Evolutionary conservation across 192 early-diverging fungal species (phyloP), one percentile per base, ranked within the genome.

Genomic region (Dissophora ornata): DNA sequence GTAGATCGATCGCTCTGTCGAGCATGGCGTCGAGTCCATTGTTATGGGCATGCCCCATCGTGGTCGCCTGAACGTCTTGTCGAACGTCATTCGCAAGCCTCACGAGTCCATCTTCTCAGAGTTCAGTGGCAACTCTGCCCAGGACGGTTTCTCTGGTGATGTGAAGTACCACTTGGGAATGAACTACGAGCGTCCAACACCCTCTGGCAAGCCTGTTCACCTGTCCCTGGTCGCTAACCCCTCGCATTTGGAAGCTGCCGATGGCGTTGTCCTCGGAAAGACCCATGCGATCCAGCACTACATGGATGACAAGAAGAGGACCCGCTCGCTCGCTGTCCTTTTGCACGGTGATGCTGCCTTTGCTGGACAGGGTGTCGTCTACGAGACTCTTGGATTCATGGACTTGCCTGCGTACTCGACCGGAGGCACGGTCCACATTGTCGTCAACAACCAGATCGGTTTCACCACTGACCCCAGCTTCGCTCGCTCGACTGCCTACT

Each of bases 1-100:
- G 12, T 32, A 93, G 92, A 96, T 99, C 63, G 97, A 99, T 82
- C 87, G 91, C 51, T 96, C 94, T 21, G 96, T 97, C 55, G 96
- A 98, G 63, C 88, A 93, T 48, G 97, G 97, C 47, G 91, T 97
- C 44, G 96, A 97, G 81, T 94, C 94, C 51, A 92, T 97, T 65
- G 89, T 96, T 56, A 93, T 99, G 89, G 97, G 97, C 60, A 99
- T 99, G 97, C 94, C 97, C 36, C 97, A 99, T 86, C 94, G 97
- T 83, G 97, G 97, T 52, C 94, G 97, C 69, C 86, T 99, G 46
- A 99, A 99, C 79, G 96, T 99, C 53, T 88, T 99, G 36, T 93
- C 94, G 57, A 99, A 99, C 81, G 97, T 99, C n/a, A 94, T 99
- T 66, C 92, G 96, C 63, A 99, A 98, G 85, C 96, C 96, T 53